Conservation (phyloP, 2,329 filamentous ascomycete species). For the Hymenoscyphus infarciens region DNA sequence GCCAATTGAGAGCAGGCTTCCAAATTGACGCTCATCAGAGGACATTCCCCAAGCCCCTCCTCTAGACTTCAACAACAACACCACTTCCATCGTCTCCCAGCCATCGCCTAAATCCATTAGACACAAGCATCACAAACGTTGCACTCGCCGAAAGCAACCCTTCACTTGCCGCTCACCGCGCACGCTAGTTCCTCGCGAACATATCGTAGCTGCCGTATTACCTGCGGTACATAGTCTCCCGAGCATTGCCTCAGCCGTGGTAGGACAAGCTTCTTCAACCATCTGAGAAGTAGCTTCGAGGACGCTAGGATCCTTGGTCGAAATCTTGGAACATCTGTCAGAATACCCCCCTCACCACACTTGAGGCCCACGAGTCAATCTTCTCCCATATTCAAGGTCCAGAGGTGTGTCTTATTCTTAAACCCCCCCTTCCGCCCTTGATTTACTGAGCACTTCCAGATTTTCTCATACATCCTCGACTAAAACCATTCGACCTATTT, state of each 20-base stretch:
- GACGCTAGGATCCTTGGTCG: slow-evolving; percentile 9
- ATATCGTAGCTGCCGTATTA: slow-evolving; percentile 32
- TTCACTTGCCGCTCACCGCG: slow-evolving; percentile 27
- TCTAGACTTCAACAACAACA: slow-evolving; percentile 5
- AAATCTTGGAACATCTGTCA: slow-evolving; percentile 5
- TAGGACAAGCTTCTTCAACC: slow-evolving; percentile 24
- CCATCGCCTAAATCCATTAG: background rate
- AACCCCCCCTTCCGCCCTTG: slow-evolving; percentile 4
- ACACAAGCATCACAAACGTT: slow-evolving; percentile 20
- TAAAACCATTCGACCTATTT: background rate
- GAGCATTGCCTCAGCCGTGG: slow-evolving; percentile 23
- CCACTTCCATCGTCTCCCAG: background rate
- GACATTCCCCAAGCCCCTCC: too few relatives aligned
- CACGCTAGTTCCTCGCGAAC: slow-evolving; percentile 30
- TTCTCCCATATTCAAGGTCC: background rate
- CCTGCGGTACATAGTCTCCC: slow-evolving; percentile 28
- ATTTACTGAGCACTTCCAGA: slow-evolving; percentile 7
- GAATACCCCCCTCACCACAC: background rate
- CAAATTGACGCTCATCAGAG: background rate
- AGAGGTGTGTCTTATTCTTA: slow-evolving; percentile 5
- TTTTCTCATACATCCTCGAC: background rate
- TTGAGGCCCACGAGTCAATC: background rate
- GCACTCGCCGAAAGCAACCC: slow-evolving; percentile 21
- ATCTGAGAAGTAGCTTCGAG: slow-evolving; percentile 6
- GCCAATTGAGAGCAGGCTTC: background rate